phyloP scores from a whole-genome alignment of 2,329 filamentous ascomycete genomes.

The Penicillium polonicum region DNA sequence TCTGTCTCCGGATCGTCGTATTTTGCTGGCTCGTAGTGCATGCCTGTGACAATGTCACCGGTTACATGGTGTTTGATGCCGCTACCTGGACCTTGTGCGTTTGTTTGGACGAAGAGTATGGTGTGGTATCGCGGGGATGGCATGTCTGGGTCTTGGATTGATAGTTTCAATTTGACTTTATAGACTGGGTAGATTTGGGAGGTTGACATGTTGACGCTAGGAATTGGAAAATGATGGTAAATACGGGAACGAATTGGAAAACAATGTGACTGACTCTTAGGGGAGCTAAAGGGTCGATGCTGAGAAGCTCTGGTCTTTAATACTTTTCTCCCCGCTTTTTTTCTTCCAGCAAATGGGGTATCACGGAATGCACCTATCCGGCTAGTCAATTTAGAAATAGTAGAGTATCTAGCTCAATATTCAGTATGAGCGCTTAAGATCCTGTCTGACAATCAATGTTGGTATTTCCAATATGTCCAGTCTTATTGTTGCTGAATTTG shows the following conservation, averaged over 20 bases:
- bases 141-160: constrained; percentile 6
- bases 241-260: neutral
- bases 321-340: neutral
- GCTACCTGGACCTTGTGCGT: neutral
- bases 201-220: neutral
- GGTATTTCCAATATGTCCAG: neutral
- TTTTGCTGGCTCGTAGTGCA: neutral
- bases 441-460: neutral
- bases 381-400: neutral
- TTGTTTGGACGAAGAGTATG: constrained; percentile 2
- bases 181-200: constrained; percentile 3
- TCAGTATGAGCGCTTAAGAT: neutral
- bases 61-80: constrained; percentile 9
- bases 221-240: no score
- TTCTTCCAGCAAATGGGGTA: neutral
- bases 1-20: neutral
- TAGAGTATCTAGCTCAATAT: no score
- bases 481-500: neutral
- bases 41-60: constrained; percentile 2
- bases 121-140: neutral
- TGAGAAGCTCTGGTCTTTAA: neutral
- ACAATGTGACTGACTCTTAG: neutral
- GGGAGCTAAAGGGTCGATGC: no score
- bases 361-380: neutral
- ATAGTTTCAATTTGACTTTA: neutral